phyloP scores from a whole-genome alignment of 2,329 filamentous ascomycete genomes.

The Lecanicillium sp. region DNA sequence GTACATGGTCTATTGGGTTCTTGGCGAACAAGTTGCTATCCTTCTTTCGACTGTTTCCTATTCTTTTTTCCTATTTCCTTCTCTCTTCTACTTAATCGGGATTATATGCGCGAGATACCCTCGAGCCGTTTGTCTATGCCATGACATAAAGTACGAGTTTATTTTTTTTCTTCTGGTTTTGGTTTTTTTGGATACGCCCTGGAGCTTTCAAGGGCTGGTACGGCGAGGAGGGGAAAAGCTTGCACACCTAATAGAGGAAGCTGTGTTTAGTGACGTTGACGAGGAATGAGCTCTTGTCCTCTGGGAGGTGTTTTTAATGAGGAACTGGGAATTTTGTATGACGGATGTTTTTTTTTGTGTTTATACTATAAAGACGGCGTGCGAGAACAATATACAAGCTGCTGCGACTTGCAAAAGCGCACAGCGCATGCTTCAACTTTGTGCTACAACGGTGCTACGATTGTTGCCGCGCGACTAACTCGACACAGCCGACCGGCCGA shows the following conservation, averaged over 20 bases:
- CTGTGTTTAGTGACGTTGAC: not conserved
- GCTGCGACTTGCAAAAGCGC: no score
- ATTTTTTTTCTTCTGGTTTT: constrained; percentile 3
- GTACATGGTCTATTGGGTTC: constrained; percentile 1
- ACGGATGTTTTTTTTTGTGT: no score
- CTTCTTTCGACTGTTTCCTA: not conserved
- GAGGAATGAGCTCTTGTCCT: no score
- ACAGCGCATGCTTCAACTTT: no score
- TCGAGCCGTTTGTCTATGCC: constrained; percentile 9
- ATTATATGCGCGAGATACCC: constrained; percentile 12
- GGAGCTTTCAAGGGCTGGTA: not conserved
- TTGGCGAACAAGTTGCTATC: not conserved
- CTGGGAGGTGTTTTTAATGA: no score
- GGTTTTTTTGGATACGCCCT: constrained; percentile 4
- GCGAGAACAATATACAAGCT: no score
- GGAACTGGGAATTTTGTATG: no score
- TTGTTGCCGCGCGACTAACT: not conserved
- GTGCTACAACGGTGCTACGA: not conserved
- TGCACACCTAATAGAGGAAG: no score
- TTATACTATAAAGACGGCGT: no score
- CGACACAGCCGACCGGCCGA: not conserved
- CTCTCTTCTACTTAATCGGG: constrained; percentile 1
- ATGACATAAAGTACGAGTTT: constrained; percentile 3
- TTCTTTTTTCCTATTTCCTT: not conserved
- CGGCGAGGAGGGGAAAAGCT: no score